These are phyloP conservation scores for Rhexocercosporidium sp. DNA, from an alignment of 2,329 filamentous ascomycete species.

Conservation along the genomic window DNA sequence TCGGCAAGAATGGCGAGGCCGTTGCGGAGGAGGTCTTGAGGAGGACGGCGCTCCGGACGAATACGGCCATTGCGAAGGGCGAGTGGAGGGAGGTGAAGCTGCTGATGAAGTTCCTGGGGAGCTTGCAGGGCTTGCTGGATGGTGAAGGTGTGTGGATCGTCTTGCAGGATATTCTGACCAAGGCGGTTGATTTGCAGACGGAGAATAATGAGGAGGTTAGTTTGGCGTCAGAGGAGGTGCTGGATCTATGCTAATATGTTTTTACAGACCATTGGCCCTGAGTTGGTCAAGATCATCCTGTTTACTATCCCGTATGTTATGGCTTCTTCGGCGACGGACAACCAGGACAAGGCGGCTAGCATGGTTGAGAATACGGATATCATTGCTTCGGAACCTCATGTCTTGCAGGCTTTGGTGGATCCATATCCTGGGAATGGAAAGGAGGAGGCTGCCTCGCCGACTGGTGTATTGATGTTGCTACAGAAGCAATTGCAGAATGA, in stretches of 20 bases:
- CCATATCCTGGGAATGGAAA: constrained; percentile 74
- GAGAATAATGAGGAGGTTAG: constrained; percentile 90
- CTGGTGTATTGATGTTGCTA: constrained; percentile 79
- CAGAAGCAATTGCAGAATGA: constrained; percentile 87
- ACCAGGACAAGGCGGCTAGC: constrained; percentile 74
- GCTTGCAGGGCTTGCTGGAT: constrained; percentile 78
- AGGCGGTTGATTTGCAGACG: constrained; percentile 92
- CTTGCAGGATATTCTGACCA: constrained; percentile 86
- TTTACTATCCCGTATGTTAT: constrained; percentile 92
- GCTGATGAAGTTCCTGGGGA: constrained; percentile 85
- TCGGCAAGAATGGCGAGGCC: constrained; percentile 75
- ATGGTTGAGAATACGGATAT: constrained; percentile 94
- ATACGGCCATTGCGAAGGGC: constrained; percentile 72
- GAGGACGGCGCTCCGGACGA: constrained; percentile 63
- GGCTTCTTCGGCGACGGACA: constrained; percentile 71
- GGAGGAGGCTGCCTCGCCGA: constrained; percentile 64
- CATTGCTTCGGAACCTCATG: constrained; percentile 86
- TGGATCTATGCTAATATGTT: constrained; percentile 17
- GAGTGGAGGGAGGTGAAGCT: constrained; percentile 93
- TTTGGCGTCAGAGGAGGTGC: constrained; percentile 29
- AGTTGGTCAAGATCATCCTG: constrained; percentile 95
- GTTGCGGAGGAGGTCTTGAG: constrained; percentile 73
- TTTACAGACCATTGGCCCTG: constrained; percentile 69
- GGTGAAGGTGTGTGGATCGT: constrained; percentile 86
- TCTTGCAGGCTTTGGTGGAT: constrained; percentile 84